A percentile compares a stretch with the other conserved stretches of the same genome.
Conservation (phyloP, 208 protist species). For the Trypanosoma conorhini region DNA sequence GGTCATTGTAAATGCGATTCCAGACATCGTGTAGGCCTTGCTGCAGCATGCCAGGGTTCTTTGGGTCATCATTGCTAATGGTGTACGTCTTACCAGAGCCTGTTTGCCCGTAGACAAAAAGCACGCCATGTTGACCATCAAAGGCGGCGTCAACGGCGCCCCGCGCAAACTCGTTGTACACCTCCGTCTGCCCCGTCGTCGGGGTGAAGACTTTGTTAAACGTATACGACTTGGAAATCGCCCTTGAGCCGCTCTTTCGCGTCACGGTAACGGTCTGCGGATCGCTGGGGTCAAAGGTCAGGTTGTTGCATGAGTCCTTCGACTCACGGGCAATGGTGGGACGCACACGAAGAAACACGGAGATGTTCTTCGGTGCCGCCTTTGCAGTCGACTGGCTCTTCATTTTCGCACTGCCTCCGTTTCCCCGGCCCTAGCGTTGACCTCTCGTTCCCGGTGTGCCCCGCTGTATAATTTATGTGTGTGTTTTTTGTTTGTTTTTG, state of each 20-base stretch:
- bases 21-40: slow-evolving; percentile 75
- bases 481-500: not conserved
- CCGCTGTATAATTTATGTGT: not conserved
- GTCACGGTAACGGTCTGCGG: slow-evolving; percentile 42
- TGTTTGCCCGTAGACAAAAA: slow-evolving; percentile 93
- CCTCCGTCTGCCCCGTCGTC: slow-evolving; percentile 55
- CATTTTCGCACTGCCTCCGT: not conserved
- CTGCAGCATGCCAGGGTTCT: slow-evolving; percentile 88
- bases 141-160: slow-evolving; percentile 85
- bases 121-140: slow-evolving; percentile 85
- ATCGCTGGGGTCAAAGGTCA: slow-evolving; percentile 59
- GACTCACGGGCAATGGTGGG: slow-evolving; percentile 74
- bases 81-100: slow-evolving; percentile 93
- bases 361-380: slow-evolving; percentile 82
- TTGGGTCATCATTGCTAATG: slow-evolving; percentile 85
- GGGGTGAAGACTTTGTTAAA: slow-evolving; percentile 81
- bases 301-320: slow-evolving; percentile 72
- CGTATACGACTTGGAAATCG: slow-evolving; percentile 48
- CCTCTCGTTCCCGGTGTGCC: not conserved
- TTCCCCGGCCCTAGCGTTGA: not conserved
- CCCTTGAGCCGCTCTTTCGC: slow-evolving; percentile 45
- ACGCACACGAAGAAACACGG: slow-evolving; percentile 84
- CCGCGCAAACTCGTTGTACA: slow-evolving; percentile 77
- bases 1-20: slow-evolving; percentile 61
- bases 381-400: slow-evolving; percentile 33